Evolutionary conservation across 306 rosid genomes (phyloP).

Genomic region (Clitoria ternatea): DNA sequence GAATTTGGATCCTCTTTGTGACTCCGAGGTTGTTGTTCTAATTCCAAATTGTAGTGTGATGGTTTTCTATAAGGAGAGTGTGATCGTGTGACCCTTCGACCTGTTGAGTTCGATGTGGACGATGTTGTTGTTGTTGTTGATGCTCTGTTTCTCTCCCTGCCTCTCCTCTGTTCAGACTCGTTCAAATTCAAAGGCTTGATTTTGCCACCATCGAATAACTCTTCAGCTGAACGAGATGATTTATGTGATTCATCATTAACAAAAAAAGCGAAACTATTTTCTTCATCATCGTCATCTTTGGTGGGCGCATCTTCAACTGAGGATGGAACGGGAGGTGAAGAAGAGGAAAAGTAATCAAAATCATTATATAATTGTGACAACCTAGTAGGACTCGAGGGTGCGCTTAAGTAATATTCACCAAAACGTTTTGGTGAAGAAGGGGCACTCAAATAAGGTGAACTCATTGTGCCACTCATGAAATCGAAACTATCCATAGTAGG

Average conservation of each 20-base stretch:
- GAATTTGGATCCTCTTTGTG: constrained; percentile 1
- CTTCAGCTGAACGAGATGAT: constrained; percentile 72
- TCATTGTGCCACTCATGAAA: constrained; percentile 37
- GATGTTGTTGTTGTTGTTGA: background rate
- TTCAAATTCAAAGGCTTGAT: constrained; percentile 45
- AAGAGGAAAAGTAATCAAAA: constrained; percentile 30
- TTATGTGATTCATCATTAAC: constrained; percentile 41
- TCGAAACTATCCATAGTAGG: constrained; percentile 44
- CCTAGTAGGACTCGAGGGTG: constrained; percentile 75
- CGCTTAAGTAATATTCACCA: constrained; percentile 64
- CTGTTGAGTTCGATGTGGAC: constrained; percentile 41
- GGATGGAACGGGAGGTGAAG: background rate
- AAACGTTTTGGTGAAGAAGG: constrained; percentile 72
- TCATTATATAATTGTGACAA: constrained; percentile 40
- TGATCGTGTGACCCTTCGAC: constrained; percentile 65
- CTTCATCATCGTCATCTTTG: background rate
- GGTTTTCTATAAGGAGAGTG: constrained; percentile 64
- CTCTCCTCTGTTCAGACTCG: constrained; percentile 39
- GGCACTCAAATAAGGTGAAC: constrained; percentile 45
- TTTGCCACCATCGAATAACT: constrained; percentile 78
- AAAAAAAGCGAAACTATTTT: constrained; percentile 60
- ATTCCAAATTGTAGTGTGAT: constrained; percentile 42
- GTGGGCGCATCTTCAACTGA: background rate
- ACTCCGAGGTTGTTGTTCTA: constrained; percentile 34
- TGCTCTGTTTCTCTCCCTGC: constrained; percentile 58